Evolutionary conservation across 371 early-diverging fungal species (phyloP), one percentile per base, ranked within the genome.

Genomic region (Dichotomocladium elegans): DNA sequence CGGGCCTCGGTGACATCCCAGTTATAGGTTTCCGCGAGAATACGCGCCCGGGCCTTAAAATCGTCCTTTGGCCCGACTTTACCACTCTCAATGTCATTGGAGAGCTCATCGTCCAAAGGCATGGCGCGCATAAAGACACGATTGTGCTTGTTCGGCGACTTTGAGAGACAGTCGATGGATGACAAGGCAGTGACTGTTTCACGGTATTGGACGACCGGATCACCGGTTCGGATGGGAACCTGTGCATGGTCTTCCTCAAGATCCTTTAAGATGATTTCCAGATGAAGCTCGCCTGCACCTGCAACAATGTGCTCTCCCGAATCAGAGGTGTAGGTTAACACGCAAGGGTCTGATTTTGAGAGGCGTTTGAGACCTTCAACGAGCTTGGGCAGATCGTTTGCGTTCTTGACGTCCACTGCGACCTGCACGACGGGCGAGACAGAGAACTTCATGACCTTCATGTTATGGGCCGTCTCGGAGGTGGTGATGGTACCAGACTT

Each of bases 71-170:
- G 81, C 58, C 72, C 76, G 61, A 98, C 68, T 75, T 91, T 95
- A 58, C 96, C 95, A 11, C 67, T 64, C 64, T 96, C 96, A 47
- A 99, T 92, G 46, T 83, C 93, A 30, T 66, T 61, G 53, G 91
- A 68, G 33, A 98, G 79, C 43, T 97, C 94, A 56, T 94, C 94
- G 31, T 79, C 81, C 40, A 99, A 53, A 41, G 99, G 99, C 33
- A 63, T 49, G 37, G 99, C 98, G 70, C 87, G 94, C 98, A 99
- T 93, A 86, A 89, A 98, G 81, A 99, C 88, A 93, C 99, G 99
- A 91, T 99, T 99, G 88, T 99, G 99, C 89, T 99, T 99, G 94
- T 99, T 99, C 71, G 99, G 96, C 51, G 99, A 99, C 88, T 99
- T 99, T 79, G 97, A 92, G 66, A 98, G 76, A 55, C 89, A 87